Base-by-base conservation (phyloP, 2,329 filamentous ascomycete species). In the Catunica adiposa region DNA sequence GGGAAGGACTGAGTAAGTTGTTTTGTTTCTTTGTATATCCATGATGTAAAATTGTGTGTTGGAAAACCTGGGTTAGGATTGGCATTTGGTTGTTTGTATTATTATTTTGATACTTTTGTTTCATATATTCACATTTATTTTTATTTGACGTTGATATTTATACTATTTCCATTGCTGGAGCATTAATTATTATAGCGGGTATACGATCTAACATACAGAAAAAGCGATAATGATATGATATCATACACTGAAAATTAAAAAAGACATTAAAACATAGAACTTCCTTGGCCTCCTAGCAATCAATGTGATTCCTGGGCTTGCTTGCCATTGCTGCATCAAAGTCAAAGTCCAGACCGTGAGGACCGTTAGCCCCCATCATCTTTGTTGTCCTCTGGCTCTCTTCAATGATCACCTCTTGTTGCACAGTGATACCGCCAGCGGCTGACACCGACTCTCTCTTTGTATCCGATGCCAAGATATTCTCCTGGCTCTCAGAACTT, bases 401-500 rank as follows among this genome's bases (percentile, higher is more conserved):
- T 20, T 57, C 51, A 17, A 57, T 54, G 7, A 57, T 17, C 31
- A 57, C 44, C 3, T 42, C 48, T 46, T 57, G 56, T 17, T 57
- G 52, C 17, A 57, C 56, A 7, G 44, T 57, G 44, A 57, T 57
- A 11, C 56, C 56, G 8, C 40, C 38, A 29, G 38, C 34, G 3
- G 52, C 44, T 42, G 51, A 25, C 15, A 34, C 56, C 2, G 50
- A 34, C 14, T 54, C 47, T 6, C 52, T 34, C 46, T 57, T 44
- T 11, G 47, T 46, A 8, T 57, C 52, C 2, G 44, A 9, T 22
- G 3, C 9, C 17, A 57, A 51, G 44, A 55, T 55, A 26, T 55
- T 50, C 11, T 55, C 53, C 25, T 47, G 44, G 29, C 53, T 55
- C n/a, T 42, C 52, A 1, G 20, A 6, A 11, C 52, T 51, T 11